Conservation (phyloP, 257 asterid species). For the Solanum phureja region DNA sequence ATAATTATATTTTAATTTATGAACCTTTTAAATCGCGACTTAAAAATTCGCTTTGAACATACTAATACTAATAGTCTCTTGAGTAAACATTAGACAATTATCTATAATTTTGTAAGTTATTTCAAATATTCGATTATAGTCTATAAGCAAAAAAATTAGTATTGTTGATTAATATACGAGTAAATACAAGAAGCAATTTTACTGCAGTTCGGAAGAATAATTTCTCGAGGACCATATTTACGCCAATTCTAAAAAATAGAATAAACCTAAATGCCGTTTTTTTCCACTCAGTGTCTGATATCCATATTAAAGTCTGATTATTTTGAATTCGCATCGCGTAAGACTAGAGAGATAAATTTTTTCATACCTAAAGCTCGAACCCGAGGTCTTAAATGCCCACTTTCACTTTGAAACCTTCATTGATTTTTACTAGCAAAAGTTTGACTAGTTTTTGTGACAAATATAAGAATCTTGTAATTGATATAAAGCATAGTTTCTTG, state of each 20-base stretch:
- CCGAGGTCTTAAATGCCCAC: background rate
- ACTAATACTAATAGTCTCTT: background rate
- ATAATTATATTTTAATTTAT: background rate
- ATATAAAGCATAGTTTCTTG: background rate
- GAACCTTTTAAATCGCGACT: background rate
- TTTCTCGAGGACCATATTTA: background rate
- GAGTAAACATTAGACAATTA: background rate
- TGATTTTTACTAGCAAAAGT: background rate
- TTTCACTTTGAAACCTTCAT: background rate
- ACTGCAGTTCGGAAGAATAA: background rate
- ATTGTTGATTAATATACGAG: background rate
- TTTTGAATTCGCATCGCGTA: too few relatives aligned
- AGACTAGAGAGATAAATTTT: rapidly evolving
- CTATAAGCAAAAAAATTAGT: background rate
- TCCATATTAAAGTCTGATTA: too few relatives aligned
- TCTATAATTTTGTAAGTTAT: background rate
- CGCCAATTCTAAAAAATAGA: background rate
- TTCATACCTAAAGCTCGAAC: background rate
- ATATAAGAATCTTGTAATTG: background rate
- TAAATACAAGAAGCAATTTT: background rate
- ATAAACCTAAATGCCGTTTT: too few relatives aligned
- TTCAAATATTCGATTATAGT: background rate
- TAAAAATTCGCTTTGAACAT: background rate
- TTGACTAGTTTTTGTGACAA: background rate
- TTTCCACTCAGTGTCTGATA: too few relatives aligned